A percentile compares a stretch with the other conserved stretches of the same genome.
Conservation (phyloP, 495 filamentous ascomycete genomes). For the Penicillium flavigenum region DNA sequence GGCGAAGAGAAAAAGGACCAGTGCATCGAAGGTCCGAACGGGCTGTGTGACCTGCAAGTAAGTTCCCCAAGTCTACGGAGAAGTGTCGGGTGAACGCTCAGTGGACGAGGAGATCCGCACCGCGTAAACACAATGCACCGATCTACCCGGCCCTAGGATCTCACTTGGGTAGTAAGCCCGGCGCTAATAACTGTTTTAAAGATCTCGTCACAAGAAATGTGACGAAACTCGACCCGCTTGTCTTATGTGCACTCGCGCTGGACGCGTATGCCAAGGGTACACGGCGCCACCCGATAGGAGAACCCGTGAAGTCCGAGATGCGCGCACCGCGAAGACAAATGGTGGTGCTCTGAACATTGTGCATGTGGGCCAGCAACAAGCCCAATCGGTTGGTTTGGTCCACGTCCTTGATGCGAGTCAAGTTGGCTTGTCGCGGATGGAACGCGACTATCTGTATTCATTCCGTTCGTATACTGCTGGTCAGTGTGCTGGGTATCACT, state of each 20-base stretch:
- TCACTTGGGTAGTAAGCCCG: not conserved
- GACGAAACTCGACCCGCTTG: conserved; percentile 57
- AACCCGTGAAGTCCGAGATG: conserved; percentile 9
- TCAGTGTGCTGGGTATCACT: conserved; percentile 41
- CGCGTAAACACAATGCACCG: not conserved
- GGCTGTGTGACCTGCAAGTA: conserved; percentile 19
- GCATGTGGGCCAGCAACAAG: not conserved
- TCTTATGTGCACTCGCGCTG: conserved; percentile 50
- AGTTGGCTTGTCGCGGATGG: conserved; percentile 8
- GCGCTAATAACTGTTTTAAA: conserved; percentile 20
- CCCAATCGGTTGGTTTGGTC: not conserved
- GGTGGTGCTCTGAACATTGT: not conserved
- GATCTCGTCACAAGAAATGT: conserved; percentile 61
- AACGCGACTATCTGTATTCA: conserved; percentile 10
- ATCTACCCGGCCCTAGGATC: not conserved
- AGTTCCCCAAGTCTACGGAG: not conserved
- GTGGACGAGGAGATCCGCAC: not conserved
- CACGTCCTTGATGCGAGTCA: conserved; percentile 6
- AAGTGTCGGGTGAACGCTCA: not conserved
- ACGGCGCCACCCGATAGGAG: conserved; percentile 3
- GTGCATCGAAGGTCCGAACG: conserved; percentile 9
- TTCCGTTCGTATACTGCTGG: conserved; percentile 30
- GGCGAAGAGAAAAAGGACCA: conserved; percentile 6
- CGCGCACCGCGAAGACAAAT: not conserved
- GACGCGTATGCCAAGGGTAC: conserved; percentile 40